Evolutionary conservation across 108 stramenopile genomes (phyloP), one percentile per base, ranked within the genome.

Genomic region (Pseudonitzschia delicatissima): DNA sequence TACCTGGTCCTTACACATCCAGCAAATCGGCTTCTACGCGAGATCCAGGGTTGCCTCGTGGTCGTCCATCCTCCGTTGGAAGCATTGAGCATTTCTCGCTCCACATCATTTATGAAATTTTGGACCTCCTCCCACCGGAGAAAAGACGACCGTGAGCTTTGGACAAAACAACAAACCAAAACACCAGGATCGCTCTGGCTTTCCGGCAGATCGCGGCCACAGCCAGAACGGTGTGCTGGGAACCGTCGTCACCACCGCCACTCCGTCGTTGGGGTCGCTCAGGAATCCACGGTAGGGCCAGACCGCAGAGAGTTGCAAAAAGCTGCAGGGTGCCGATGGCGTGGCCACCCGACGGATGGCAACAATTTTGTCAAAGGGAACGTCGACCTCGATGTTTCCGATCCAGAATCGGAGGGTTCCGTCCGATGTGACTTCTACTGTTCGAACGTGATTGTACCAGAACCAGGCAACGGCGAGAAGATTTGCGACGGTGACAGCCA

Each of bases 401-500:
- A 93, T 93, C 92, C 92, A 93, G 74, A 93, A 93, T 5, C 89
- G 85, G 1, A 93, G 75, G 26, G 82, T 83, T 23, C 88, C 88
- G 47, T 93, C 88, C 23, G 80, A 73, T 32, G 87, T 90, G 23
- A 93, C 84, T 40, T 93, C 92, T 13, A 93, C 92, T 8, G 81
- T 84, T 53, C 92, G 82, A 9, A 93, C 92, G 67, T 82, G 79
- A 55, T 93, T 93, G 76, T 93, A 93, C 92, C 92, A 93, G 64
- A 93, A 90, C 87, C 88, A 90, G 12, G 88, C 92, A 9, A 93
- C 87, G 0, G 72, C 74, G 36, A 90, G 62, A 20, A 93, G 77
- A 68, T 93, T 93, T 4, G 77, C 88, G 35, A 93, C 62, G 25
- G 88, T 82, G 26, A 93, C 80, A 45, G 80, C 77, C 6, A 93